Base-by-base conservation (phyloP, 371 early-diverging fungal species). In the Mortierella polycephala region DNA sequence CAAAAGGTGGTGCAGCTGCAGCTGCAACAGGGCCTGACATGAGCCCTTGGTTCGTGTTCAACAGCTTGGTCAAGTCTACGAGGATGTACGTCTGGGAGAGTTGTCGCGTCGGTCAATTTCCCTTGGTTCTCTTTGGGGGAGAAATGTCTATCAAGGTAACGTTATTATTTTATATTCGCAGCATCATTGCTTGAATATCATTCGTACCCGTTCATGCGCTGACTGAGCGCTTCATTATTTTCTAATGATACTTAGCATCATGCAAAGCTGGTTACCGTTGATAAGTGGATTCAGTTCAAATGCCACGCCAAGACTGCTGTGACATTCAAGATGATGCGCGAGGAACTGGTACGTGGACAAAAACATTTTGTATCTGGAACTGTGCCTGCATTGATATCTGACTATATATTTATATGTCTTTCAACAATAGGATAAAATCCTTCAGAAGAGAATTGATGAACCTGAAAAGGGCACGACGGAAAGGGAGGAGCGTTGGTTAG, bases 301-400 rank as follows among this genome's bases (percentile, higher is more conserved):
- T 92, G 92, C 60, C 85, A 81, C 69, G 91, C 90, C 21, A 83
- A 89, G 62, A 88, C 92, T 9, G 89, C 90, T 8, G 85, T 82
- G 0, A 66, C 90, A 14, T 65, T 92, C 41, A 88, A 90, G 66
- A 85, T 83, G 63, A 70, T 92, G 67, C 84, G 91, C 12, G 74
- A 79, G 30, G 83, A 87, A 59, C 41, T 91, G 83, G 88, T 84
- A 63, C 20, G 64, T 7, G 21, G 18, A n/a, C 6, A 18, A 20
- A 50, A 1, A 13, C n/a, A 18, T 39, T 11, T 23, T 54, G 2
- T 7, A 20, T 45, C 8, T 23, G 16, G n/a, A 10, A 54, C 39
- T 59, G 20, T 49, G 39, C 23, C 16, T 56, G 11, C 67, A 57
- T 54, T 53, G n/a, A 40, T 64, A 56, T 57, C 41, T 49, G 39